Base-by-base conservation (phyloP, 2,329 filamentous ascomycete species). In the Fusarium vanettenii region DNA sequence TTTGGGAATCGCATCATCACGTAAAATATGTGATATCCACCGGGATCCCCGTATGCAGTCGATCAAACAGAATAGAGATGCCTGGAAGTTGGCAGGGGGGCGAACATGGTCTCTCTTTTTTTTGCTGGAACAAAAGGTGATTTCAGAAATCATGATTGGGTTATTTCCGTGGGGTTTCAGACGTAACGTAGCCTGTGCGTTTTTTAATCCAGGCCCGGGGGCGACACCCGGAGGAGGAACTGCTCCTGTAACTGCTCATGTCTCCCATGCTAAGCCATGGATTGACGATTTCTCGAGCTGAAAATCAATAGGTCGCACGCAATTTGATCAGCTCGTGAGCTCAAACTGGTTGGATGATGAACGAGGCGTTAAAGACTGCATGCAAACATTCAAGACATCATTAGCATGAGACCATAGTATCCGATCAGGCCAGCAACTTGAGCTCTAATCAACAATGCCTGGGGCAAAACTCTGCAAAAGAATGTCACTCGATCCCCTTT, bases 1-100 rank as follows among this genome's bases (percentile, higher is more conserved):
- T 31, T 25, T 61, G 62, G 73, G 22, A 25, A 66, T 76, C 39
- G 63, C 66, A 76, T 75, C 76, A 68, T 70, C 71, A 61, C 63
- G 60, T 43, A 59, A 60, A 59, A 60, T 29, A 35, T 50, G 27
- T 31, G 52, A 70, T n/a, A 59, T 63, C 57, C 64, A 56, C 39
- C 70, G 64, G 67, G 35, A 60, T 61, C 60, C 59, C 67, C 66
- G 60, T 63, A 61, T 52, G 48, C 48, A 31, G 70, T 76, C 67
- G 75, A 76, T 76, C 70, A 31, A 31, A 31, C 60, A 43, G 41
- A 43, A 43, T 43, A 43, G 11, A 43, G 63, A 48, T 69, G 65
- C 59, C 64, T 66, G 55, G 63, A 39, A 56, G 14, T 9, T 39
- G 62, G 70, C 63, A 76, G 41, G 67, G 66, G 25, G 25, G 11